Conservation (phyloP, 768 basidiomycete species). For the Rhodotorula babjevae region DNA sequence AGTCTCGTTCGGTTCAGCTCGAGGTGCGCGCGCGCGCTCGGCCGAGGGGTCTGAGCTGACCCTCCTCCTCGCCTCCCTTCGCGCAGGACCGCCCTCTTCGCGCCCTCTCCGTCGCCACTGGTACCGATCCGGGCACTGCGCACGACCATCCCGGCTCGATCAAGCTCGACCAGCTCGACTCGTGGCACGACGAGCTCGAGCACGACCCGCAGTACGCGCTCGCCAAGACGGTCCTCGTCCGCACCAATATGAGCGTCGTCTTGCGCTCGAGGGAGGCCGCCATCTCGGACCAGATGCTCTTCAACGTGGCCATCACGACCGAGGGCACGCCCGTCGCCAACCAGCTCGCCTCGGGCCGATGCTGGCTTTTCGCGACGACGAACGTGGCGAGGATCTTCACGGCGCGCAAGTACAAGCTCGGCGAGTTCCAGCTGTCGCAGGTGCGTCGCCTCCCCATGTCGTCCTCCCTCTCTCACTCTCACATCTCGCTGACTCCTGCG, state of each 20-base stretch:
- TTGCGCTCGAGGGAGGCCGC: constrained; percentile 1
- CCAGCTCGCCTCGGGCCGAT: constrained; percentile 21
- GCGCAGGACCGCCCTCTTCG: neutral
- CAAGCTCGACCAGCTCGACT: constrained; percentile 6
- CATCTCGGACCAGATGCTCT: constrained; percentile 30
- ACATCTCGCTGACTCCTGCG: neutral
- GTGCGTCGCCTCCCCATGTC: constrained; percentile 58
- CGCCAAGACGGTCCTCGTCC: constrained; percentile 13
- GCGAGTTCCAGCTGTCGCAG: constrained; percentile 75
- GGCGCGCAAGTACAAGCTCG: constrained; percentile 61
- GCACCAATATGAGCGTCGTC: constrained; percentile 14
- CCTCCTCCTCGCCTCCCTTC: neutral
- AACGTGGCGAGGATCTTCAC: constrained; percentile 18
- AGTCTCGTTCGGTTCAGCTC: too few species aligned
- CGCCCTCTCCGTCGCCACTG: neutral
- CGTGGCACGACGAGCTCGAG: constrained; percentile 30
- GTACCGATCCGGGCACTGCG: neutral
- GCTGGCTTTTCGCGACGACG: constrained; percentile 23
- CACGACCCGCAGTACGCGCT: constrained; percentile 6
- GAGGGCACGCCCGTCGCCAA: constrained; percentile 26
- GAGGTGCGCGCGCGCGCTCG: too few species aligned
- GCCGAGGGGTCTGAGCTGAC: neutral
- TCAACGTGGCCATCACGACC: neutral
- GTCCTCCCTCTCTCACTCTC: neutral
- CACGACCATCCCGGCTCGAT: neutral